These are phyloP conservation scores for Protomyces pachydermus DNA, from an alignment of 1,139 yeast genomes.

Conservation along the genomic window DNA sequence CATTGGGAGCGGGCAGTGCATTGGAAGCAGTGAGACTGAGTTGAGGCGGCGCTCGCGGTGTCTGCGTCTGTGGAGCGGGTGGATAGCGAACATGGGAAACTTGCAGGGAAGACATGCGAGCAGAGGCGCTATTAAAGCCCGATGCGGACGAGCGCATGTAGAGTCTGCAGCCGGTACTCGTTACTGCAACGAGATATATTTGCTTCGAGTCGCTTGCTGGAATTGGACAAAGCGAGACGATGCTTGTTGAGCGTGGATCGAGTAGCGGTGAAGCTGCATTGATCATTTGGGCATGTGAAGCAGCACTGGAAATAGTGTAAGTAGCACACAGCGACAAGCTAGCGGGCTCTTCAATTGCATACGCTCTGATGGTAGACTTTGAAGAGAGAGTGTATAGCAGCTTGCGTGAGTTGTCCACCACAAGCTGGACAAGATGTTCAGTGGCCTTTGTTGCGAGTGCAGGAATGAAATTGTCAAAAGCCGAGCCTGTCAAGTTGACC, in stretches of 20 bases:
- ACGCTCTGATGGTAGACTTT: conserved; percentile 74
- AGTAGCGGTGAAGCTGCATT: conserved; percentile 39
- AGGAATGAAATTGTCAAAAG: conserved; percentile 30
- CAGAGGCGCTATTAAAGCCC: conserved; percentile 6
- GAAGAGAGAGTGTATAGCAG: conserved; percentile 78
- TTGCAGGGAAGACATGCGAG: conserved; percentile 32
- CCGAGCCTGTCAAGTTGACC: conserved; percentile 49
- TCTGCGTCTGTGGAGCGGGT: conserved; percentile 34
- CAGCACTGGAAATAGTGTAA: conserved; percentile 38
- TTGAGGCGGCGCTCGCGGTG: conserved; percentile 3
- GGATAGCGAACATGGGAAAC: conserved; percentile 41
- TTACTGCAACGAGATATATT: conserved; percentile 75
- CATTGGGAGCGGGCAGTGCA: neutral
- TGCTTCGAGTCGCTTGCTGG: conserved; percentile 61
- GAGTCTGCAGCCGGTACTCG: conserved; percentile 77
- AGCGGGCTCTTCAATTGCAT: conserved; percentile 45
- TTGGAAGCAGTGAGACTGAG: neutral
- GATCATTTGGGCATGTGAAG: conserved; percentile 40
- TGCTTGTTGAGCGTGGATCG: conserved; percentile 35
- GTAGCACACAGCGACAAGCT: conserved; percentile 37
- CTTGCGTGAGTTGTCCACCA: conserved; percentile 70
- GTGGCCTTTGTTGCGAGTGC: conserved; percentile 36
- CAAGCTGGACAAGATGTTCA: conserved; percentile 61
- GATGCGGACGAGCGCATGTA: conserved; percentile 44
- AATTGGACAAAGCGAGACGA: conserved; percentile 61